phyloP scores from a whole-genome alignment of 768 basidiomycete species.

The Russula vinacea region DNA sequence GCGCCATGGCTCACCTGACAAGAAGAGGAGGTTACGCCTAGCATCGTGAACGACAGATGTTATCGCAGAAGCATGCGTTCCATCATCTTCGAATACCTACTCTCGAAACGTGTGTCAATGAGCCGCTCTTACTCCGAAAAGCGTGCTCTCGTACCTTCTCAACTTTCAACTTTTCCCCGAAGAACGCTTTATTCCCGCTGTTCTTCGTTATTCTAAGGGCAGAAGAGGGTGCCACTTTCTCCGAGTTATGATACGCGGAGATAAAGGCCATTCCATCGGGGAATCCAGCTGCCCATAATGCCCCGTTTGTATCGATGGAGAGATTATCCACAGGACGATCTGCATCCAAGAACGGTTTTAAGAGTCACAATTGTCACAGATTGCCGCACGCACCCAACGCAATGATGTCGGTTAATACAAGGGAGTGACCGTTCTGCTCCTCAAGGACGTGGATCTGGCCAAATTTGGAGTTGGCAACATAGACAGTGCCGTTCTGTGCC shows the following conservation, averaged over 20 bases:
- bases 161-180: conserved; percentile 56
- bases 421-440: conserved; percentile 53
- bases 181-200: conserved; percentile 49
- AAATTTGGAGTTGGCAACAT: conserved; percentile 48
- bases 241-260: conserved; percentile 46
- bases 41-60: conserved; percentile 59
- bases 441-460: conserved; percentile 56
- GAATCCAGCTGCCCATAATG: conserved; percentile 59
- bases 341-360: conserved; percentile 29
- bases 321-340: conserved; percentile 61
- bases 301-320: conserved; percentile 55
- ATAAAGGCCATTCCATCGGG: conserved; percentile 40
- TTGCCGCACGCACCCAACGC: conserved; percentile 44
- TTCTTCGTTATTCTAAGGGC: conserved; percentile 55
- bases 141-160: conserved; percentile 45
- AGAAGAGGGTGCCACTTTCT: conserved; percentile 44
- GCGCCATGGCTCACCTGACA: conserved; percentile 48
- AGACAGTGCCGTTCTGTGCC: conserved; percentile 56
- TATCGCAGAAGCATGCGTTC: conserved; percentile 50
- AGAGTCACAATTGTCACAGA: background rate
- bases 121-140: background rate
- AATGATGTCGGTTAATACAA: conserved; percentile 54
- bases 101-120: conserved; percentile 23
- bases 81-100: conserved; percentile 68
- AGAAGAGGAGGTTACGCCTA: conserved; percentile 48